phyloP scores from a whole-genome alignment of 345 rosid genomes.

The Cochlearia excelsa region DNA sequence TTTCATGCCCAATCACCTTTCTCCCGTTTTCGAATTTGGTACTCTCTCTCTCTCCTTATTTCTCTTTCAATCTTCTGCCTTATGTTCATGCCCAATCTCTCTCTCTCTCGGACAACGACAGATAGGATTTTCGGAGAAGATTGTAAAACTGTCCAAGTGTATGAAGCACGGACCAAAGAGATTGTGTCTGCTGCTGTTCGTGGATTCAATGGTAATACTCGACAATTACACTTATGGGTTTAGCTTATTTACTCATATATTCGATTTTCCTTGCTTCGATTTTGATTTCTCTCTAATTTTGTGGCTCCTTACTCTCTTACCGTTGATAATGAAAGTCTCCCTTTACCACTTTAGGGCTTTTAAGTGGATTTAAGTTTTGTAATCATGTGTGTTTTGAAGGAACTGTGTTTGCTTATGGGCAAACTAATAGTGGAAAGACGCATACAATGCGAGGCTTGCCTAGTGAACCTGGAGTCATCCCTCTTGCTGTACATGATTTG shows the following conservation, averaged over 20 bases:
- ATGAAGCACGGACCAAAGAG: slow-evolving; percentile 66
- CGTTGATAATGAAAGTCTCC: neutral
- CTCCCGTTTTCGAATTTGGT: slow-evolving; percentile 76
- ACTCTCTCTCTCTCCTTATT: neutral
- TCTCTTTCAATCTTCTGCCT: neutral
- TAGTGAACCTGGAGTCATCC: slow-evolving; percentile 80
- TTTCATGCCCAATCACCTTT: slow-evolving; percentile 50
- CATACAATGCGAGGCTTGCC: slow-evolving; percentile 91
- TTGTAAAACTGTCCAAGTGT: slow-evolving; percentile 61
- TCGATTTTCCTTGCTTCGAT: neutral
- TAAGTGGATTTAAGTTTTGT: slow-evolving; percentile 3
- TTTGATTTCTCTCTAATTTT: slow-evolving; percentile 5
- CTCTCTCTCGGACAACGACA: slow-evolving; percentile 13
- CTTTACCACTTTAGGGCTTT: neutral
- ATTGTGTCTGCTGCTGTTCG: slow-evolving; percentile 82
- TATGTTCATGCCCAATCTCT: neutral
- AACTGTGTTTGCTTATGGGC: slow-evolving; percentile 95
- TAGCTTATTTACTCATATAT: neutral
- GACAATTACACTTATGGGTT: neutral
- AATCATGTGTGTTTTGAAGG: slow-evolving; percentile 42
- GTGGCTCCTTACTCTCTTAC: neutral
- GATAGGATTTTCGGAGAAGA: slow-evolving; percentile 69
- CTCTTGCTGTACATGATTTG: slow-evolving; percentile 72
- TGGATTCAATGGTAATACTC: slow-evolving; percentile 77
- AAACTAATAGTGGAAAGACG: slow-evolving; percentile 94